Evolutionary conservation across 1,284 basidiomycete species (phyloP).

Genomic region (Trametes sp.): DNA sequence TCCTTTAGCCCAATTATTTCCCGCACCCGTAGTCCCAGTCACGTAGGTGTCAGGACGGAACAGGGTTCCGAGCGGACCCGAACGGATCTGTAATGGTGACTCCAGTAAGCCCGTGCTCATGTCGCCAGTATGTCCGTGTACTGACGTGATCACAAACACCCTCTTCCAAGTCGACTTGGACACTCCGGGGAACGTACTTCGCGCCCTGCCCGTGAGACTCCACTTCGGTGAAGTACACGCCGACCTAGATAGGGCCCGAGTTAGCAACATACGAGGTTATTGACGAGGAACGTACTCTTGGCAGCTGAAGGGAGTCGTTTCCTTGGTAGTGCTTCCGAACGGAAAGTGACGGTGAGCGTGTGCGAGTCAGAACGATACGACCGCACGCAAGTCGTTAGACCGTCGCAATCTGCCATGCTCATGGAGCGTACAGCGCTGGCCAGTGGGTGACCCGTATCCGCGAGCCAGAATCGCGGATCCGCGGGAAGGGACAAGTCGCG

Average conservation of each 20-base stretch:
- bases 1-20: slow-evolving; percentile 95
- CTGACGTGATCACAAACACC: slow-evolving; percentile 84
- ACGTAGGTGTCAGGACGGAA: slow-evolving; percentile 93
- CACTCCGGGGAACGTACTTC: slow-evolving; percentile 93
- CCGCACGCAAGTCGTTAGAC: no score
- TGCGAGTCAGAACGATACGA: no score
- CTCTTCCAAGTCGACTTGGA: slow-evolving; percentile 92
- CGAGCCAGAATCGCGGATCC: no score
- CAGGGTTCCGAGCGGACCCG: slow-evolving; percentile 74
- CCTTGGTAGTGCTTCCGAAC: slow-evolving; percentile 62
- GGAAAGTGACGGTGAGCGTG: no score
- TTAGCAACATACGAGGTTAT: no score
- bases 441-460: no score
- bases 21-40: slow-evolving; percentile 78
- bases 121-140: background rate
- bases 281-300: slow-evolving; percentile 54
- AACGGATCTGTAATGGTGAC: slow-evolving; percentile 57
- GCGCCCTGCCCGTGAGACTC: slow-evolving; percentile 48
- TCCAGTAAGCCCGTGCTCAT: background rate
- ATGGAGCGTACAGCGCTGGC: no score
- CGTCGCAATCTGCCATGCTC: no score
- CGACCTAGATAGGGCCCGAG: slow-evolving; percentile 59
- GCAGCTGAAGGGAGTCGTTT: slow-evolving; percentile 55
- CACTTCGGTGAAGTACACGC: slow-evolving; percentile 78
- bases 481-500: no score